Percentiles rank a stretch among this genome's conserved stretches.
phyloP scores from a whole-genome alignment of 2,329 filamentous ascomycete species.

The Aspergillus novofumigatus region DNA sequence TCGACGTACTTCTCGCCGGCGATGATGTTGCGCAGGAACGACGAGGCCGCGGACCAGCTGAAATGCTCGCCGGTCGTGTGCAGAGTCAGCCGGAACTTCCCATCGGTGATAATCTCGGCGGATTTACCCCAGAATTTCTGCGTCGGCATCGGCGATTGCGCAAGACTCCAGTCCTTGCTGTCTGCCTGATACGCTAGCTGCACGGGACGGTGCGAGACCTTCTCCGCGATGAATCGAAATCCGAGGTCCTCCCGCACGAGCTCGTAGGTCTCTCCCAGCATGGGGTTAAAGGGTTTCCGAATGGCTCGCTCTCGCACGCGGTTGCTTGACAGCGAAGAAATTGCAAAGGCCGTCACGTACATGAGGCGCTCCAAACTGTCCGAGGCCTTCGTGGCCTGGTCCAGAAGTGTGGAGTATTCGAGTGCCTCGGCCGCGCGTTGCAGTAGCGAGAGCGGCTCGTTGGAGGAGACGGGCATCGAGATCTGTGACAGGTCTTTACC shows the following conservation, averaged over 20 bases:
- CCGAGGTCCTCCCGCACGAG: constrained; percentile 82
- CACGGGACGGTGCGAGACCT: constrained; percentile 88
- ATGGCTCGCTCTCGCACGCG: constrained; percentile 87
- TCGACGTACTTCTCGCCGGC: constrained; percentile 98
- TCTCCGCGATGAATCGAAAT: constrained; percentile 90
- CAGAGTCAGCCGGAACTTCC: constrained; percentile 73
- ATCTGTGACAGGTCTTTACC: constrained; percentile 96
- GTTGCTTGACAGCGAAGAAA: constrained; percentile 77
- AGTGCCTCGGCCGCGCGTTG: constrained; percentile 87
- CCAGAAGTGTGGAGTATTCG: constrained; percentile 83
- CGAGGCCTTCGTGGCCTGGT: constrained; percentile 59
- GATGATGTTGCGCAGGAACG: constrained; percentile 91
- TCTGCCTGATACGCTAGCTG: constrained; percentile 93
- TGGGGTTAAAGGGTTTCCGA: constrained; percentile 94
- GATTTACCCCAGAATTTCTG: constrained; percentile 99
- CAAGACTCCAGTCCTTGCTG: constrained; percentile 75
- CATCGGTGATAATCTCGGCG: constrained; percentile 89
- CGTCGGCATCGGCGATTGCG: constrained; percentile 79
- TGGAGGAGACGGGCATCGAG: constrained; percentile 94
- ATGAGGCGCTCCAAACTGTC: constrained; percentile 69
- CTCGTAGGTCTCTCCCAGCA: constrained; percentile 94
- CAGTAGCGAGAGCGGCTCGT: constrained; percentile 83
- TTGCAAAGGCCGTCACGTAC: constrained; percentile 83
- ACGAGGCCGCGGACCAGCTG: constrained; percentile 82
- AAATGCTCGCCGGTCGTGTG: constrained; percentile 75